Conservation (phyloP, 1,284 basidiomycete species). For the Microbotryum lychnidis-dioicae region DNA sequence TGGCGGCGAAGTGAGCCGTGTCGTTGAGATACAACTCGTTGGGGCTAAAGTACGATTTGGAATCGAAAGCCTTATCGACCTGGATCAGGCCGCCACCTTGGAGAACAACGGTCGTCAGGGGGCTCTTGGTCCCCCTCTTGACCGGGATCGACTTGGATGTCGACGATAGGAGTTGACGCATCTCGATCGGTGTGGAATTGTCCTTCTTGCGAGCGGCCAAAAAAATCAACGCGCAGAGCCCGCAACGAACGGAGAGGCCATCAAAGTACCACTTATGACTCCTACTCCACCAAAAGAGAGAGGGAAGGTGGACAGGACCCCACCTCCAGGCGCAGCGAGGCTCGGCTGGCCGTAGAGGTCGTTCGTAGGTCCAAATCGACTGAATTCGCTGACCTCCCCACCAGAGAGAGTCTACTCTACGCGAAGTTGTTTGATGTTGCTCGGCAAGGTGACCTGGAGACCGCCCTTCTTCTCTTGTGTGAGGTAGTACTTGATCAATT, state of each 20-base stretch:
- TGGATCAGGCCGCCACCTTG: conserved; percentile 54
- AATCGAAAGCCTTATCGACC: conserved; percentile 54
- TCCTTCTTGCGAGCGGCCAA: conserved; percentile 50
- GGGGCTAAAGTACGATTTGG: conserved; percentile 50
- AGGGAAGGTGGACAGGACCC: conserved; percentile 56
- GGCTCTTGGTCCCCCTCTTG: conserved; percentile 45
- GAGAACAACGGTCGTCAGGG: background rate
- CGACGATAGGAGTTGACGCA: conserved; percentile 52
- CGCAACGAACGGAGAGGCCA: conserved; percentile 44
- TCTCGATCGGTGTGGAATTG: conserved; percentile 43
- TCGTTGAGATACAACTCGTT: conserved; percentile 60
- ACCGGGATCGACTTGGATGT: conserved; percentile 51
- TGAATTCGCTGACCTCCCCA: conserved; percentile 49
- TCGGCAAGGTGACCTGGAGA: no score
- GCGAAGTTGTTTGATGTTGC: conserved; percentile 38
- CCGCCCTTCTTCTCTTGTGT: no score
- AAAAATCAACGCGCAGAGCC: conserved; percentile 58
- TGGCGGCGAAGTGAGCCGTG: conserved; percentile 51
- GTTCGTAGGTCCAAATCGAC: conserved; percentile 53
- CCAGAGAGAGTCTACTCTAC: conserved; percentile 35
- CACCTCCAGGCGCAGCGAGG: conserved; percentile 53
- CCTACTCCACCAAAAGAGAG: conserved; percentile 45
- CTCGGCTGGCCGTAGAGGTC: conserved; percentile 55
- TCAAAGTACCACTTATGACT: conserved; percentile 44
- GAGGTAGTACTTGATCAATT: no score